Conservation (phyloP, 108 stramenopile species). For the Pseudonitzschia multiseries region DNA sequence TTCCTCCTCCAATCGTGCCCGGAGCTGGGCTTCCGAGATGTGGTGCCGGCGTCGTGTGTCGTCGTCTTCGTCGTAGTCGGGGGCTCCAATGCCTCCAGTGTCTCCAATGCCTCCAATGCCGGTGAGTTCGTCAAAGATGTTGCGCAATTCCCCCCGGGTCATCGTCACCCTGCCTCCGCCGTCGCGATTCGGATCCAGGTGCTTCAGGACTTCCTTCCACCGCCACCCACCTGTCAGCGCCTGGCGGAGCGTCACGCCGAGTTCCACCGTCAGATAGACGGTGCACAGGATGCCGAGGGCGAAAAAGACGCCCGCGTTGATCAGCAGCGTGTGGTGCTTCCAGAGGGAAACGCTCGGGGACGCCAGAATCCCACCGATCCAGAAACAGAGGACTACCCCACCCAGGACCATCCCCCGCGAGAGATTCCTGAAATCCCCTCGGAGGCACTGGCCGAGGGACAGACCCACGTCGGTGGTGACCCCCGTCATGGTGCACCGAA, state of each 20-base stretch:
- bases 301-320: conserved; percentile 36
- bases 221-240: conserved; percentile 41
- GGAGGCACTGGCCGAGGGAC: conserved; percentile 34
- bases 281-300: conserved; percentile 23
- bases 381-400: conserved; percentile 21
- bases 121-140: conserved; percentile 39
- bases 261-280: conserved; percentile 23
- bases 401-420: conserved; percentile 22
- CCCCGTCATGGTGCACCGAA: conserved; percentile 42
- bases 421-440: conserved; percentile 30
- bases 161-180: background rate
- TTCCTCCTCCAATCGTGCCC: conserved; percentile 16
- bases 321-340: conserved; percentile 17
- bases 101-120: too few relatives aligned
- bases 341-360: conserved; percentile 5
- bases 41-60: too few relatives aligned
- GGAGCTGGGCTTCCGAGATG: too few relatives aligned
- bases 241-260: conserved; percentile 26
- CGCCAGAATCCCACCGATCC: conserved; percentile 27
- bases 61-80: too few relatives aligned
- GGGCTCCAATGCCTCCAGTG: conserved; percentile 30
- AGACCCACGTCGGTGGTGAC: conserved; percentile 48
- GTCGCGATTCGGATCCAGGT: conserved; percentile 27
- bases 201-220: conserved; percentile 29
- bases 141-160: conserved; percentile 16